phyloP scores from a whole-genome alignment of 2,329 filamentous ascomycete genomes.

The Monilinia fructicola region DNA sequence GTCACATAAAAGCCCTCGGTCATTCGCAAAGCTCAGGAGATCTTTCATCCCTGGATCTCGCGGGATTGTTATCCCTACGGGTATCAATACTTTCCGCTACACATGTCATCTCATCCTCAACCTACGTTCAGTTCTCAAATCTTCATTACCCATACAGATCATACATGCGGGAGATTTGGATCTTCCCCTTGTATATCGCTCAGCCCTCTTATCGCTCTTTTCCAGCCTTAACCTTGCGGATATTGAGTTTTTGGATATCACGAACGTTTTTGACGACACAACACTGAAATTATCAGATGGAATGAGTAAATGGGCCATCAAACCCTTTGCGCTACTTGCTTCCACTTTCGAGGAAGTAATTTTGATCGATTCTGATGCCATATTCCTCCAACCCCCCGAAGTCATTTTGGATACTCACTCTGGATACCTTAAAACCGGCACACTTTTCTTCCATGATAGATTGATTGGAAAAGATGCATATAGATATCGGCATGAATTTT shows the following conservation, averaged over 20 bases:
- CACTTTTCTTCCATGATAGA: slow-evolving; percentile 46
- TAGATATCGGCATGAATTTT: slow-evolving; percentile 44
- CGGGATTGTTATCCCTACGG: slow-evolving; percentile 9
- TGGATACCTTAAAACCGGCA: slow-evolving; percentile 41
- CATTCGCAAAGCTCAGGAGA: neutral
- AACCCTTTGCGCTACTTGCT: slow-evolving; percentile 45
- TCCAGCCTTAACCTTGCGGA: neutral
- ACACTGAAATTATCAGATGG: slow-evolving; percentile 12
- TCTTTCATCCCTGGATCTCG: slow-evolving; percentile 8
- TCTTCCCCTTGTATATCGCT: slow-evolving; percentile 9
- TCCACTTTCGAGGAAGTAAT: slow-evolving; percentile 44
- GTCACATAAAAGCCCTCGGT: neutral
- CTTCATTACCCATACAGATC: slow-evolving; percentile 13
- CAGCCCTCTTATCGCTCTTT: neutral
- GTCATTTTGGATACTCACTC: slow-evolving; percentile 39
- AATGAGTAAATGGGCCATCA: slow-evolving; percentile 43
- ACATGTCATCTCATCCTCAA: slow-evolving; percentile 11
- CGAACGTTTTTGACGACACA: slow-evolving; percentile 14
- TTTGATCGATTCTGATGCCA: slow-evolving; percentile 44
- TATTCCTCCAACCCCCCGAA: slow-evolving; percentile 44
- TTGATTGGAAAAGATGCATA: slow-evolving; percentile 33
- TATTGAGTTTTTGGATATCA: slow-evolving; percentile 24
- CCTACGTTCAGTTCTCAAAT: neutral
- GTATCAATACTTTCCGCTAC: slow-evolving; percentile 8
- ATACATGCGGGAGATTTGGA: neutral